These are phyloP conservation scores for Rhamnella rubrinervis DNA, from an alignment of 331 rosid genomes.

Conservation along the genomic window DNA sequence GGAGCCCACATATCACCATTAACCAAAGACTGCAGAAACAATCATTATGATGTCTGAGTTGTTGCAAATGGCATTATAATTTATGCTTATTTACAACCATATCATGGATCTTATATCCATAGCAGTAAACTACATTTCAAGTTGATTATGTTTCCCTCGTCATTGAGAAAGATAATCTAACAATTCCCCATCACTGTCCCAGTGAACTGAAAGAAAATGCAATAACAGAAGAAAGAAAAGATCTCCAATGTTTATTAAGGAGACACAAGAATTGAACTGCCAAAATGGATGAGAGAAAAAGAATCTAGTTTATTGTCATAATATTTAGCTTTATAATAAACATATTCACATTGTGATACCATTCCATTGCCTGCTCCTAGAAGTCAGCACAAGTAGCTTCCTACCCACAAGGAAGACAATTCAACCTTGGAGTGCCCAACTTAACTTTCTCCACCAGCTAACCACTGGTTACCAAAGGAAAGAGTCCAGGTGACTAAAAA, in stretches of 20 bases:
- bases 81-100: not conserved
- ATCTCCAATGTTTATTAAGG: too few species aligned
- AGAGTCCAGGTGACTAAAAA: not conserved
- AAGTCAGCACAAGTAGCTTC: not conserved
- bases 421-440: not conserved
- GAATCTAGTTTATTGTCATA: too few species aligned
- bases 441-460: too few species aligned
- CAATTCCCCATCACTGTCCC: too few species aligned
- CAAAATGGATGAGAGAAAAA: too few species aligned
- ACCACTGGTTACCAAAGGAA: not conserved
- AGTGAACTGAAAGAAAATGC: too few species aligned
- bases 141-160: not conserved
- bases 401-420: not conserved
- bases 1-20: slow-evolving; percentile 75
- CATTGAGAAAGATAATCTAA: too few species aligned
- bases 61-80: slow-evolving; percentile 2
- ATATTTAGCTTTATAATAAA: not conserved
- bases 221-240: too few species aligned
- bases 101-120: not conserved
- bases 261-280: too few species aligned
- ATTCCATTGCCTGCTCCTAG: not conserved
- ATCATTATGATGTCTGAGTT: not conserved
- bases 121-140: not conserved
- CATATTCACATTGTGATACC: not conserved
- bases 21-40: slow-evolving; percentile 60